A percentile compares a stretch with the other conserved stretches of the same genome.
Conservation (phyloP, 1,284 basidiomycete species). For the Schizophyllum commune region DNA sequence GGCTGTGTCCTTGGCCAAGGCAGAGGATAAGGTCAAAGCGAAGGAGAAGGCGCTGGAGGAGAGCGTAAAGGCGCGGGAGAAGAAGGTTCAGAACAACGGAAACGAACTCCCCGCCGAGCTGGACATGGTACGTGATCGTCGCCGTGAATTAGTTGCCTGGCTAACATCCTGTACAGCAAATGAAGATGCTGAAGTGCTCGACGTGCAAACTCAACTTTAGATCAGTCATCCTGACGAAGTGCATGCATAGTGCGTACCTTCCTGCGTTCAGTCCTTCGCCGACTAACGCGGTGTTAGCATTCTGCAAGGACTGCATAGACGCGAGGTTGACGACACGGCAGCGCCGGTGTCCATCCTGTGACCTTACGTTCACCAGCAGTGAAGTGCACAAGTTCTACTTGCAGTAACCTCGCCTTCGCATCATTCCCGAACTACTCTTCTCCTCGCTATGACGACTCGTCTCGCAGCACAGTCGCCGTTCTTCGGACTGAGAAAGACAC, state of each 20-base stretch:
- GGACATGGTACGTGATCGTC: not conserved
- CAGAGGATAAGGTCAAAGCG: constrained; percentile 2
- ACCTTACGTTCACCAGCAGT: constrained; percentile 50
- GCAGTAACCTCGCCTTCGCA: not conserved
- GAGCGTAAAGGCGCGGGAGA: constrained; percentile 9
- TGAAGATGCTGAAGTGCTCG: constrained; percentile 85
- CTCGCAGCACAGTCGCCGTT: too few relatives aligned
- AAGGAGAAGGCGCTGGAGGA: constrained; percentile 3
- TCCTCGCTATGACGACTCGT: too few relatives aligned
- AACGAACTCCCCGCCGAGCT: constrained; percentile 15
- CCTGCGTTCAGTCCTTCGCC: constrained; percentile 1
- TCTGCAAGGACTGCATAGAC: constrained; percentile 88
- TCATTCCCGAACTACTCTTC: too few relatives aligned
- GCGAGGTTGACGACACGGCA: constrained; percentile 85
- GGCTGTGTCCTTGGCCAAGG: not conserved
- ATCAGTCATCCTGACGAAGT: constrained; percentile 85
- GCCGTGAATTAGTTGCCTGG: not conserved
- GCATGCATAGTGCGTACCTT: constrained; percentile 79
- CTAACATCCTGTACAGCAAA: constrained; percentile 35
- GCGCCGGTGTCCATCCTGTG: constrained; percentile 93
- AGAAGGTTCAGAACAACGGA: constrained; percentile 3
- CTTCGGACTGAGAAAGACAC: too few relatives aligned
- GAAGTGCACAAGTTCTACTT: not conserved
- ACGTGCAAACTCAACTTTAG: constrained; percentile 85
- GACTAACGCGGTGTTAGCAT: constrained; percentile 44